Conservation (phyloP, 163 green algal genomes). For the Scenedesmus sp. region DNA sequence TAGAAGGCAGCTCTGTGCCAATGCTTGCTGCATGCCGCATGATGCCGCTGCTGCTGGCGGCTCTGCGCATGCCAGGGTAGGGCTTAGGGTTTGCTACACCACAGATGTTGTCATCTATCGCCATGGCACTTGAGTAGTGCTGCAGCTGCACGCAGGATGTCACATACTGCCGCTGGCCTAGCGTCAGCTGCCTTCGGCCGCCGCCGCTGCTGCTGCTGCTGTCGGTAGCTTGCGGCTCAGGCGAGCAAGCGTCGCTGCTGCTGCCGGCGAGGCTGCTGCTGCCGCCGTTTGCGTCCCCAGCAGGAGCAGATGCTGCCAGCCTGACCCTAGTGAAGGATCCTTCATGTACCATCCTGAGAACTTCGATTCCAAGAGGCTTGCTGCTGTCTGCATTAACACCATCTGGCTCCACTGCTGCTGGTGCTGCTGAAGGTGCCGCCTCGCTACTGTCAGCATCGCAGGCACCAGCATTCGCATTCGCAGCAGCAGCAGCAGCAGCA, state of each 20-base stretch:
- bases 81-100: background rate
- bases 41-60: background rate
- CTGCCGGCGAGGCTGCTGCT: background rate
- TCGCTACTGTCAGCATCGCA: background rate
- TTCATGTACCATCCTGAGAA: constrained; percentile 9
- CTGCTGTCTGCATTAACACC: background rate
- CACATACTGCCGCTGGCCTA: constrained; percentile 1
- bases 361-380: background rate
- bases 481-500: background rate
- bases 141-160: constrained; percentile 7
- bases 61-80: background rate
- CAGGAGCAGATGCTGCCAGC: constrained; percentile 26
- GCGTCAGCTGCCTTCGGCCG: background rate
- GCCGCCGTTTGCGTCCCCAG: background rate
- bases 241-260: background rate
- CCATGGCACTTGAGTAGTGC: background rate
- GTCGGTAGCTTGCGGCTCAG: background rate
- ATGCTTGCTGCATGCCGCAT: constrained; percentile 1
- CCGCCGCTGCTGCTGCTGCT: background rate
- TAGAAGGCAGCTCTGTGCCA: background rate
- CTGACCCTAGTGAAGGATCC: constrained; percentile 35
- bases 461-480: background rate
- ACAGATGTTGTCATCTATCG: background rate
- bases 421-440: background rate
- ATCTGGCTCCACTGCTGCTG: background rate